Evolutionary conservation across 148 eudicot genomes (phyloP).

Genomic region (Euryodendron excelsum): DNA sequence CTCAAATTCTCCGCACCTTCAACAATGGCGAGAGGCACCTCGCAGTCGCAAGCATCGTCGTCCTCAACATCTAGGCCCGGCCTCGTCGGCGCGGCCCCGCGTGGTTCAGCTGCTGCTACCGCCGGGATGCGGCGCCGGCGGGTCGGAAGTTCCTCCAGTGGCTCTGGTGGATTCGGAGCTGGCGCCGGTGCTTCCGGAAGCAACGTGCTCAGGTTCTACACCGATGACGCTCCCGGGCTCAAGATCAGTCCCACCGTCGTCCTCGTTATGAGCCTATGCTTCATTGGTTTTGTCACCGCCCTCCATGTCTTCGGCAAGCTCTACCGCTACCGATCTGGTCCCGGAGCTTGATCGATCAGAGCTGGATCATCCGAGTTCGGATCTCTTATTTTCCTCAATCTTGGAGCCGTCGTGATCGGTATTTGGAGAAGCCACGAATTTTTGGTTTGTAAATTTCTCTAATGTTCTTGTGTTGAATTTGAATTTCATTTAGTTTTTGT

Average conservation of each 20-base stretch:
- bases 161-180: constrained; percentile 11
- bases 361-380: background rate
- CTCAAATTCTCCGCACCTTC: constrained; percentile 1
- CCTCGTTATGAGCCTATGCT: constrained; percentile 67
- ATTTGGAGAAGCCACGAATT: background rate
- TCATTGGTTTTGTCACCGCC: constrained; percentile 65
- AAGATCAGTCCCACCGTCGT: constrained; percentile 65
- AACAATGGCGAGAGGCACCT: constrained; percentile 42
- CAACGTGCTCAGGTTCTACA: constrained; percentile 65
- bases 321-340: constrained; percentile 46
- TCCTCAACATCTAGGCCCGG: constrained; percentile 41
- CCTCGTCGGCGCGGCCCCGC: constrained; percentile 37
- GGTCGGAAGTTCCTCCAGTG: constrained; percentile 14
- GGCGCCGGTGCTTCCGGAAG: constrained; percentile 21
- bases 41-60: constrained; percentile 42
- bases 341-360: constrained; percentile 17
- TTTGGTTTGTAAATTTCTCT: background rate
- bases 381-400: background rate
- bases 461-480: background rate
- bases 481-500: too few relatives aligned
- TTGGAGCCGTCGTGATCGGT: background rate
- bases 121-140: constrained; percentile 59
- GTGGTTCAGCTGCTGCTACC: constrained; percentile 66
- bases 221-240: constrained; percentile 69
- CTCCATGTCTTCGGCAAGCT: constrained; percentile 75